Base-by-base conservation (phyloP, 2,329 filamentous ascomycete species). In the Colletotrichum gigasporum region DNA sequence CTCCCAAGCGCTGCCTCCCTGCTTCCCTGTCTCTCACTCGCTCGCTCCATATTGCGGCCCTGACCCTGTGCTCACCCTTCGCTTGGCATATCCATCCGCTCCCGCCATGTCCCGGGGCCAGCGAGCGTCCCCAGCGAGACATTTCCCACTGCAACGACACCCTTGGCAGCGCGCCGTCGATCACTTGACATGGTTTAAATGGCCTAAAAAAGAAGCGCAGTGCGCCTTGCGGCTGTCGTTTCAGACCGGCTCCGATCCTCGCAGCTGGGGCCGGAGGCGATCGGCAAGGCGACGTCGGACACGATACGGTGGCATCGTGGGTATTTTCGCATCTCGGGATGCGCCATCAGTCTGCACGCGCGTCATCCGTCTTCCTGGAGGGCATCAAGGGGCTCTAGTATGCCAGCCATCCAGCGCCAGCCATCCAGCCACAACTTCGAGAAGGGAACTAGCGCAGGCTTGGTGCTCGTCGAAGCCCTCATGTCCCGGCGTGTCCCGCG, bases 381-480 rank as follows among this genome's bases (percentile, higher is more conserved):
- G 12, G 20, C 18, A 32, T 28, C 26, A 48, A 18, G 45, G 39
- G 16, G 39, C 8, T 20, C 37, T 20, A 11, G 18, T 30, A 53
- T 44, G 56, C 48, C 37, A 47, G 12, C 24, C 18, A 26, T 22
- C 28, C 30, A 26, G 18, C 32, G 28, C 22, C 48, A 26, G 32
- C 26, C n/a, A 41, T 28, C 24, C 45, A 58, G 44, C 53, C 45
- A 57, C 34, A 35, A 28, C 54, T 63, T 63, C 54, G 54, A 63
- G 54, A 63, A 63, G 30, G 16, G 39, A 34, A 12, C 47, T 52
- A 52, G 60, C 22, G 37, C 11, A 4, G 14, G 22, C 20, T 26
- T 20, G 4, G 0, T 20, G 16, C 42, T 1, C 35, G 16, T 30
- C 12, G 20, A n/a, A n/a, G n/a, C n/a, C 16, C 10, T 16, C 35